Evolutionary conservation across 2,329 filamentous ascomycete species (phyloP).

Genomic region (Talaromyces pinophilus): DNA sequence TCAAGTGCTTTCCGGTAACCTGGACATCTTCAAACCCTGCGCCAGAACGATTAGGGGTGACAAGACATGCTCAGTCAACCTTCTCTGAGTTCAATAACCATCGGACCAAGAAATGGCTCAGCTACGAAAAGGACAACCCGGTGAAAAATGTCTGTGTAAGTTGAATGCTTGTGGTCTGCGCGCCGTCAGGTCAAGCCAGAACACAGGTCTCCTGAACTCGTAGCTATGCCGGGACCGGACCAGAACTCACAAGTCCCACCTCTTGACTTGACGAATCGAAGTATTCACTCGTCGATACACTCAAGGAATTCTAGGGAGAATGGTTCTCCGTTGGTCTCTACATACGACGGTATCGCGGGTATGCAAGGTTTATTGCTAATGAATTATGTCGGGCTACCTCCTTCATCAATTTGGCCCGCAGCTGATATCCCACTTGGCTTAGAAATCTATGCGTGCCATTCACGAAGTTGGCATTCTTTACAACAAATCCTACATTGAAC

Average conservation of each 20-base stretch:
- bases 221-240: conserved; percentile 32
- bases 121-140: conserved; percentile 48
- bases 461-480: too few species aligned
- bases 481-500: too few species aligned
- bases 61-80: conserved; percentile 37
- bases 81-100: conserved; percentile 28
- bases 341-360: too few species aligned
- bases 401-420: too few species aligned
- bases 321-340: too few species aligned
- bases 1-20: neutral
- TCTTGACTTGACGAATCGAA: conserved; percentile 31
- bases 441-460: too few species aligned
- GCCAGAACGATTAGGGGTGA: neutral
- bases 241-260: conserved; percentile 40
- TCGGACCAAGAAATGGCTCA: conserved; percentile 45
- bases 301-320: too few species aligned
- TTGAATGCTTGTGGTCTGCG: conserved; percentile 71
- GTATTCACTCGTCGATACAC: too few species aligned
- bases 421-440: too few species aligned
- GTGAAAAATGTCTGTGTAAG: conserved; percentile 40
- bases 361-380: too few species aligned
- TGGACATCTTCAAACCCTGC: neutral
- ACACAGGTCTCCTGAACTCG: conserved; percentile 49
- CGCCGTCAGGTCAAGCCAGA: conserved; percentile 47
- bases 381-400: too few species aligned